Conservation (phyloP, 441 rosid species). For the Mallotus japonicus region DNA sequence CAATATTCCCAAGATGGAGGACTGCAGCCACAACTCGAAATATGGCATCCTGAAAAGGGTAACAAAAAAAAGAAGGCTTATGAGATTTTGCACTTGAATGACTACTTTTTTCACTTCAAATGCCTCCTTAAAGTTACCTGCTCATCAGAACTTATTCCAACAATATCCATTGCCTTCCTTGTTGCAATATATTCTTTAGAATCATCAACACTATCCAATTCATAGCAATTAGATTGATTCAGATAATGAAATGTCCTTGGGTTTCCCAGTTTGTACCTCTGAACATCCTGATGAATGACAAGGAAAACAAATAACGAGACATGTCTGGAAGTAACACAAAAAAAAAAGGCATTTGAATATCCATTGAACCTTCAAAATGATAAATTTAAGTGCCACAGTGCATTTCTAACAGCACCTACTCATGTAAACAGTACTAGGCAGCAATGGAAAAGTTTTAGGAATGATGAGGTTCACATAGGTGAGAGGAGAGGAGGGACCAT, state of each 20-base stretch:
- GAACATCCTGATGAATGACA: constrained; percentile 55
- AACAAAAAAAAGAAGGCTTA: constrained; percentile 17
- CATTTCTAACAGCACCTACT: not conserved
- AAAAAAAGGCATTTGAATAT: constrained; percentile 8
- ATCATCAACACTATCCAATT: constrained; percentile 82
- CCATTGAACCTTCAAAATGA: constrained; percentile 2
- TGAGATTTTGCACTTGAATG: constrained; percentile 13
- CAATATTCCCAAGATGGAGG: constrained; percentile 95
- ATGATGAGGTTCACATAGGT: not conserved
- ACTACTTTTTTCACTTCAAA: constrained; percentile 17
- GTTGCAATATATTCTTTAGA: constrained; percentile 80
- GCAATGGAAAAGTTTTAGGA: not conserved
- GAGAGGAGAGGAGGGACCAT: not conserved
- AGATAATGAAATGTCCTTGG: constrained; percentile 89
- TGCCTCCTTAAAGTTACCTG: constrained; percentile 53
- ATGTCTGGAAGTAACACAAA: constrained; percentile 12
- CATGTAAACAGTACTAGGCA: not conserved
- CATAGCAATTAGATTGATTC: constrained; percentile 86
- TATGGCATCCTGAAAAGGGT: constrained; percentile 67
- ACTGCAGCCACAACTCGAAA: constrained; percentile 91
- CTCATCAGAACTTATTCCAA: constrained; percentile 80
- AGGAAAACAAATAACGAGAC: constrained; percentile 18
- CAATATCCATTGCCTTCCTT: constrained; percentile 90
- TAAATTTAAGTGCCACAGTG: constrained; percentile 2
- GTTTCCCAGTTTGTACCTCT: constrained; percentile 65